Base-by-base conservation (phyloP, 805 yeast genomes). In the Pichia exigua region DNA sequence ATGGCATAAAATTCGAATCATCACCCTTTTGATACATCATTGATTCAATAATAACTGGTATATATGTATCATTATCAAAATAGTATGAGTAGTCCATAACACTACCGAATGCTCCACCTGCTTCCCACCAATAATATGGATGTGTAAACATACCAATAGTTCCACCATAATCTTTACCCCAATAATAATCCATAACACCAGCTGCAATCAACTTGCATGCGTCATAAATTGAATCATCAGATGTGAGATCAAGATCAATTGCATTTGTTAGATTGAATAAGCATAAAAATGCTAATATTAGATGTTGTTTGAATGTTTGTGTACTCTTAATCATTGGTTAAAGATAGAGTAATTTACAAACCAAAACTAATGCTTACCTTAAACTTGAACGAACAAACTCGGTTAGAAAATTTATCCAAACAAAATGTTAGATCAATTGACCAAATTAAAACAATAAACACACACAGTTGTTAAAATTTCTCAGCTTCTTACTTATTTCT, bases 111-210 rank as follows among this genome's bases (percentile, higher is more conserved):
- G 92, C 96, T 54, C 91, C 95, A 58, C 98, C 98, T 11, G 97
- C 96, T 71, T 90, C 89, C 97, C 97, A 91, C 99, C 98, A 92
- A 75, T 92, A 92, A 74, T 92, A 91, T 0, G 98, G 98, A 63
- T 75, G 71, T 13, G 83, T 73, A 66, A 94, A 91, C 90, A 86
- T 82, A 43, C 98, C 99, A 27, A 87, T 73, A 5, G 90, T 78
- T 10, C 91, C 85, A 38, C 97, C 97, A 43, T 74, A 66, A 38
- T 75, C 65, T 55, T 67, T 58, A 30, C 88, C 88, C 57, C 77
- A 77, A 66, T 85, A 85, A 67, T 85, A 85, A 66, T 81, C 81
- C 73, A 85, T 72, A 57, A 83, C 65, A 51, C 92, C 94, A 24
- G 72, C 65, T 17, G 82, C 74, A 22, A 85, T 63, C 35, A 80